Percentiles rank a stretch among this genome's conserved stretches.
These are phyloP conservation scores for Parathielavia appendiculata DNA, from an alignment of 495 filamentous ascomycete species.

Conservation along the genomic window DNA sequence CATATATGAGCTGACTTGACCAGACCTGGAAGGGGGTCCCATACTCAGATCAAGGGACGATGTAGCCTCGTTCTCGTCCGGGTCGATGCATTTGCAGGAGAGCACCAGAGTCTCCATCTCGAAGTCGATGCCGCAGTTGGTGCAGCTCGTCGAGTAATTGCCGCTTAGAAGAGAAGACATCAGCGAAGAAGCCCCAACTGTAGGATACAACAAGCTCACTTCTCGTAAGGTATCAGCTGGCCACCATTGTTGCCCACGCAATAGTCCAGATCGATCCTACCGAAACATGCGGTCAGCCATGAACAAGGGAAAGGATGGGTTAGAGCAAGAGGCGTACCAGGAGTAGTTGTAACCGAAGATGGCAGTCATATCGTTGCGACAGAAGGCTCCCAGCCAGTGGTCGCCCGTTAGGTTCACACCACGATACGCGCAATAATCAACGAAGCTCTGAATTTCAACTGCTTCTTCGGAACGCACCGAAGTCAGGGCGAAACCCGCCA, in stretches of 20 bases:
- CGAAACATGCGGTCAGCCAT: not conserved
- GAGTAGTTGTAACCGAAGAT: conserved; percentile 24
- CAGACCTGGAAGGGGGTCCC: not conserved
- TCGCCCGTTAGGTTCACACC: conserved; percentile 15
- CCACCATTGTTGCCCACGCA: conserved; percentile 23
- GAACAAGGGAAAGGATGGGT: not conserved
- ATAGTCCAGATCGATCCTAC: conserved; percentile 23
- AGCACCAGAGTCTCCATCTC: conserved; percentile 13
- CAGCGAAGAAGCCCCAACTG: not conserved
- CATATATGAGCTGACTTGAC: not conserved
- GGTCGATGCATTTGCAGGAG: conserved; percentile 15
- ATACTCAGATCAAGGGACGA: conserved; percentile 22
- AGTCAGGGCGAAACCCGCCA: not conserved
- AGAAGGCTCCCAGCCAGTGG: conserved; percentile 22
- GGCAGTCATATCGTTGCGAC: conserved; percentile 18
- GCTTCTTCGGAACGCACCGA: not conserved
- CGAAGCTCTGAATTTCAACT: conserved; percentile 11
- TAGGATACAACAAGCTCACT: not conserved
- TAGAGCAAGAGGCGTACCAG: conserved; percentile 13
- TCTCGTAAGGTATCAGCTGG: conserved; percentile 13
- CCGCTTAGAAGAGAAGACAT: conserved; percentile 10
- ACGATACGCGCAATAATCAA: conserved; percentile 11
- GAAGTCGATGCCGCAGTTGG: conserved; percentile 13
- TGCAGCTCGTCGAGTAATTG: conserved; percentile 19
- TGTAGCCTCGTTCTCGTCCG: not conserved